Evolutionary conservation across 2,329 filamentous ascomycete species (phyloP), one percentile per base, ranked within the genome.

Genomic region (Incumbomyces lentus): DNA sequence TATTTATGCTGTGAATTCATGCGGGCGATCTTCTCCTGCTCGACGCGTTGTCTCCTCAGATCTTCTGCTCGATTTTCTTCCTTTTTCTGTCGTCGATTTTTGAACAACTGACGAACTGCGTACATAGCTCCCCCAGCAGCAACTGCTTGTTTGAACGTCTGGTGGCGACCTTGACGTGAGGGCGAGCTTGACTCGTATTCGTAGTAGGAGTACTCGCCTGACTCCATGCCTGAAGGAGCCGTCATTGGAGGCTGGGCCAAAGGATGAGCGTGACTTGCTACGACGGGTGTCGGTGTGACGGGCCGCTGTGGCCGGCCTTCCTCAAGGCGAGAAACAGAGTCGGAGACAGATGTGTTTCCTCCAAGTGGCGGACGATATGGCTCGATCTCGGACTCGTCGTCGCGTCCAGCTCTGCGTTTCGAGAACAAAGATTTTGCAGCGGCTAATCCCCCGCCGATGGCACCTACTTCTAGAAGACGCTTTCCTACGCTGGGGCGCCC

Each of bases 51-150:
- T 50, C 64, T 67, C 44, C 68, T 68, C 48, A 74, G 62, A 37
- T 69, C 69, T 42, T 74, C 75, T 4, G 84, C 75, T 17, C 78
- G 75, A 44, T 78, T 73, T 53, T 76, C 66, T 60, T 82, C 72
- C 59, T 74, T 66, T 60, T 71, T 62, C 54, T 76, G 70, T 60
- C 71, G 60, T 55, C 78, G 65, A 62, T 79, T 72, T 54, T 74
- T 77, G 61, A 84, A 72, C 60, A 78, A 76, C 65, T 76, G 81
- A 36, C 65, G 64, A 29, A 72, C 44, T 3, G 67, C 66, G 6
- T 77, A 76, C 40, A 88, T 66, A 68, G 82, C 84, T 7, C 82
- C 84, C 30, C 83, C 68, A 1, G 82, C 82, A 19, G 86, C 64
- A 1, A 80, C 71, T 7, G 76, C 79, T 41, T 82, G 78, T 17